Evolutionary conservation across 1,139 yeast species (phyloP).

Genomic region (Yamadazyma jaroonii): DNA sequence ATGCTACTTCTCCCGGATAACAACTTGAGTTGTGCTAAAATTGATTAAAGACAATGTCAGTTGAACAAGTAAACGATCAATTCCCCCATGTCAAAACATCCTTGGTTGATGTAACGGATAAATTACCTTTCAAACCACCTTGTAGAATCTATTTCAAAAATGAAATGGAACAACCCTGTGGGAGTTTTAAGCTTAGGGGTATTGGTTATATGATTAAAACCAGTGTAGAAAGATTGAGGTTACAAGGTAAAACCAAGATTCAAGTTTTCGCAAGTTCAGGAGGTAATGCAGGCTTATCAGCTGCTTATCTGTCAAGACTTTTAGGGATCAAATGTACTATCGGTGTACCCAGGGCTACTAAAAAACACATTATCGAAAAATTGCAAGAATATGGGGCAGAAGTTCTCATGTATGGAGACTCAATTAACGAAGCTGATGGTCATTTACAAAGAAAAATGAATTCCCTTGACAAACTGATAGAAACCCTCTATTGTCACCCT

Average conservation of each 20-base stretch:
- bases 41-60: constrained; percentile 9
- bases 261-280: constrained; percentile 42
- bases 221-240: constrained; percentile 20
- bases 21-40: neutral
- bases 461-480: constrained; percentile 13
- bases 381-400: constrained; percentile 27
- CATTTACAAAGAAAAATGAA: constrained; percentile 23
- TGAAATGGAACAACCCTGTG: constrained; percentile 41
- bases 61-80: constrained; percentile 2
- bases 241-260: constrained; percentile 16
- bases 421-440: constrained; percentile 38
- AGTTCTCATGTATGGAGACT: constrained; percentile 30
- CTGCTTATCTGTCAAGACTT: constrained; percentile 33
- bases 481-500: constrained; percentile 40
- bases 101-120: constrained; percentile 26
- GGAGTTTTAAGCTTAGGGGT: constrained; percentile 41
- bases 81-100: constrained; percentile 23
- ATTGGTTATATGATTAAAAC: constrained; percentile 31
- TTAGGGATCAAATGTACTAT: constrained; percentile 34
- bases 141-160: constrained; percentile 34
- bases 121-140: constrained; percentile 22
- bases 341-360: constrained; percentile 32
- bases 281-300: constrained; percentile 48
- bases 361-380: constrained; percentile 22
- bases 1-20: no score